phyloP scores from a whole-genome alignment of 192 early-diverging fungal species.

The Funneliformis mosseae region DNA sequence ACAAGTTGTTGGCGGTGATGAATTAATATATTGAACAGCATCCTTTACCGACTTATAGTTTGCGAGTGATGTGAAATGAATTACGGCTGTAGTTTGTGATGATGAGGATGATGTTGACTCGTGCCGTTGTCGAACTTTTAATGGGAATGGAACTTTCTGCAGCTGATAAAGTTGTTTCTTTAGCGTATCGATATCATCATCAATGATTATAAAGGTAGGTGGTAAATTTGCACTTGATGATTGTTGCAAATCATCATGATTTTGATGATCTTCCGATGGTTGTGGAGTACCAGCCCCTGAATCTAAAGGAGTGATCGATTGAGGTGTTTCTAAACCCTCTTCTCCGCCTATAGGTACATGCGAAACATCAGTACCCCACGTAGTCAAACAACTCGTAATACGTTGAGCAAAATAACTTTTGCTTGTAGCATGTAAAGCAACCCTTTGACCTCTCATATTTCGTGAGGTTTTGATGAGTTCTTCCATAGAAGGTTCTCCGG shows the following conservation, averaged over 20 bases:
- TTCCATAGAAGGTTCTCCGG: conserved; percentile 53
- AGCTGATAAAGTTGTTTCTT: conserved; percentile 51
- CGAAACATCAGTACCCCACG: conserved; percentile 55
- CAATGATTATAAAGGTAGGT: conserved; percentile 60
- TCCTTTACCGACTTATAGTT: conserved; percentile 57
- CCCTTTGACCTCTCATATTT: conserved; percentile 46
- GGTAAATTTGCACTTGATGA: conserved; percentile 15
- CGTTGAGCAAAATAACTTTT: conserved; percentile 57
- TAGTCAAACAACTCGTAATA: conserved; percentile 53
- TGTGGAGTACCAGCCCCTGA: neutral
- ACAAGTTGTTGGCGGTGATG: conserved; percentile 28
- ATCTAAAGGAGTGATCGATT: neutral
- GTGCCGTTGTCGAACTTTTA: conserved; percentile 35
- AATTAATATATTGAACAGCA: conserved; percentile 44
- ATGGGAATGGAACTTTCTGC: conserved; percentile 29
- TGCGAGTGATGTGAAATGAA: conserved; percentile 58
- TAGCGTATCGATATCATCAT: conserved; percentile 56
- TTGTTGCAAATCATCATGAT: conserved; percentile 21
- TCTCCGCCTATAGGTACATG: conserved; percentile 42
- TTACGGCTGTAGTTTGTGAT: conserved; percentile 53
- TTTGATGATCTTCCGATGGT: neutral
- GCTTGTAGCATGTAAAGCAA: conserved; percentile 51
- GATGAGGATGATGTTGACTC: conserved; percentile 34
- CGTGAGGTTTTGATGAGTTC: conserved; percentile 49
- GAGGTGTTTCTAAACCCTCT: conserved; percentile 17